A percentile compares a stretch with the other conserved stretches of the same genome.
Conservation (phyloP, 2,329 filamentous ascomycete genomes). For the Aschersonia sp. region DNA sequence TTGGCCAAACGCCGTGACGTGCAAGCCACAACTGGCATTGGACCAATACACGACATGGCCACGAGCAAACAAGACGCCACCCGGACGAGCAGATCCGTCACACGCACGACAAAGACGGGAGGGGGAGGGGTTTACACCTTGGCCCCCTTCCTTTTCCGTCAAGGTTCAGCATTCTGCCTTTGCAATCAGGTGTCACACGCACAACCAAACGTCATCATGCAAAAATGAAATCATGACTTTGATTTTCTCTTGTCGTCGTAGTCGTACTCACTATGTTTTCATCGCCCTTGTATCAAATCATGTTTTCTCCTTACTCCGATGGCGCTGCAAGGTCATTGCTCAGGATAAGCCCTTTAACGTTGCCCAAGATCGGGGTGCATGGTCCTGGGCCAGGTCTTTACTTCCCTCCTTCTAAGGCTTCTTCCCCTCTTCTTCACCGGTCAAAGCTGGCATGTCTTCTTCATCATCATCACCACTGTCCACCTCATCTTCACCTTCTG, state of each 20-base stretch:
- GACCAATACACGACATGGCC: no score
- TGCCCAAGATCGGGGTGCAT: not conserved
- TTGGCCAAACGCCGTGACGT: no score
- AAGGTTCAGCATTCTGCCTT: no score
- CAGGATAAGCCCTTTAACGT: not conserved
- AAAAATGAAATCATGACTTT: not conserved
- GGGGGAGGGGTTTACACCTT: no score
- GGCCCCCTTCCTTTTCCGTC: no score
- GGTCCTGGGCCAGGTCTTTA: not conserved
- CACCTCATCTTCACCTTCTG: conserved; percentile 31
- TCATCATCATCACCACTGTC: conserved; percentile 50
- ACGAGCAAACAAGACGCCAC: no score
- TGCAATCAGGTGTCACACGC: no score
- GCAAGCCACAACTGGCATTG: no score
- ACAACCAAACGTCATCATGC: no score
- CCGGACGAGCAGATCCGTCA: no score
- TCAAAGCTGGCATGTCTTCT: conserved; percentile 76
- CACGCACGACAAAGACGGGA: no score
- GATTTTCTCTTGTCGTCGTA: not conserved
- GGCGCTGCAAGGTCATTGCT: not conserved
- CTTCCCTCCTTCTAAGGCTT: conserved; percentile 17
- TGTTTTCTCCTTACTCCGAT: not conserved
- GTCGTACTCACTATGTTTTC: not conserved
- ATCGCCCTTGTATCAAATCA: not conserved
- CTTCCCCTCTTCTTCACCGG: conserved; percentile 28